Evolutionary conservation across 2,329 filamentous ascomycete genomes (phyloP), one percentile per base, ranked within the genome.

Genomic region (Colletotrichum falcatum): DNA sequence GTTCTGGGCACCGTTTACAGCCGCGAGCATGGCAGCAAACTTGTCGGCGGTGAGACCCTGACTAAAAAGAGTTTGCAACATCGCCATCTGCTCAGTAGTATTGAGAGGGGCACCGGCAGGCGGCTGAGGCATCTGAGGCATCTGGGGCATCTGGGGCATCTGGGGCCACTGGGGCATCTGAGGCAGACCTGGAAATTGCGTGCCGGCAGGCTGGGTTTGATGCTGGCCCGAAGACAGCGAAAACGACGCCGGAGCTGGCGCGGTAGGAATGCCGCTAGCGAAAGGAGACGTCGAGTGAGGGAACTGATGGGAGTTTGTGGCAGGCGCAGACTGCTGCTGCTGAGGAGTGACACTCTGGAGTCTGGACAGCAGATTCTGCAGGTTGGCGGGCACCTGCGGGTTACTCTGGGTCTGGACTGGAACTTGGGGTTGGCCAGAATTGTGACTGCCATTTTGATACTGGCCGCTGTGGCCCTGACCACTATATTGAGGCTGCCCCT

Each of bases 41-140:
- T 95, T 91, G 72, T 96, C 94, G 80, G 92, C 86, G 3, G 92
- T 88, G 33, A 96, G 85, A 58, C 93, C 93, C 79, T 94, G 91
- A 42, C 92, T 90, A 69, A 91, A 87, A 65, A 97, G 86, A 14
- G 92, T 86, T 81, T 94, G 92, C 75, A 97, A 88, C 73, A 96
- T 82, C 79, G 92, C 84, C 65, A 95, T 84, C 78, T 92, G 88
- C 74, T 93, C 89, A 18, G 58, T 37, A 67, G 92, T 83, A 73
- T 87, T 89, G 72, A 82, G 82, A 73, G 87, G 85, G 78, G 87
- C 77, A 66, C 78, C 81, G 71, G 79, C 75, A 58, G 78, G 78
- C 35, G 78, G 71, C 55, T 80, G 76, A 55, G 79, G 75, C 42
- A 49, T 33, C 7, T 60, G 58, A 5, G 58, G 30, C 7, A 39